Base-by-base conservation (phyloP, 2,329 filamentous ascomycete species). In the Epichloe sylvatica region DNA sequence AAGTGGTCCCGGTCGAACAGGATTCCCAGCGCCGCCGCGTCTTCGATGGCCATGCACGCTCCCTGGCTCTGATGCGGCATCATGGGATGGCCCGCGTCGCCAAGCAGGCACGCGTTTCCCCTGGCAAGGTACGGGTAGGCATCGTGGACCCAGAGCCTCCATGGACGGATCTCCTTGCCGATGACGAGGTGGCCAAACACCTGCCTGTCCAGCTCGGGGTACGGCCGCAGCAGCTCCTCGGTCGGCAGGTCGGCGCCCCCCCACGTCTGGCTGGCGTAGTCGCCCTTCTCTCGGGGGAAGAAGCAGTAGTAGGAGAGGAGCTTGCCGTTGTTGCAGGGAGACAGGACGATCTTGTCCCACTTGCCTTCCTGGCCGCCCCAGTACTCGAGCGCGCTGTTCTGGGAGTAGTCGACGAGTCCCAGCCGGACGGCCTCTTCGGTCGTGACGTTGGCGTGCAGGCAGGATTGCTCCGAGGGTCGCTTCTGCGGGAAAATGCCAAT, bases 271-370 rank as follows among this genome's bases (percentile, higher is more conserved):
- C 66, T 75, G 3, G 71, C 69, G 59, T 79, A 84, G 59, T 84
- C 78, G 6, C 77, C 77, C 52, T 72, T 63, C 9, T 54, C 56
- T 45, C 61, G 71, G 0, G 80, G 80, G 61, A 82, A 84, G 70
- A 84, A 83, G 65, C 80, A 83, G 65, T 85, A 85, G 66, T 82
- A 85, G 0, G 79, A 83, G 3, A 84, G 69, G 3, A 84, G 66
- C 52, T 75, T 75, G 48, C 81, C 80, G 21, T 74, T 75, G 58
- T 83, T 81, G 66, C 82, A 85, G 5, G 81, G 80, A 0, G 80
- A 83, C 2, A 85, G 67, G 5, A 85, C 81, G 51, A 86, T 84
- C 70, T 85, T 86, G 63, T 84, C 77, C 70, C 70, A 78, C 57
- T 77, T 78, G 49, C 66, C 68, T 49, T 80, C 76, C 47, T 79